Conservation (phyloP, 2,329 filamentous ascomycete species). For the Zymoseptoria passerinii region DNA sequence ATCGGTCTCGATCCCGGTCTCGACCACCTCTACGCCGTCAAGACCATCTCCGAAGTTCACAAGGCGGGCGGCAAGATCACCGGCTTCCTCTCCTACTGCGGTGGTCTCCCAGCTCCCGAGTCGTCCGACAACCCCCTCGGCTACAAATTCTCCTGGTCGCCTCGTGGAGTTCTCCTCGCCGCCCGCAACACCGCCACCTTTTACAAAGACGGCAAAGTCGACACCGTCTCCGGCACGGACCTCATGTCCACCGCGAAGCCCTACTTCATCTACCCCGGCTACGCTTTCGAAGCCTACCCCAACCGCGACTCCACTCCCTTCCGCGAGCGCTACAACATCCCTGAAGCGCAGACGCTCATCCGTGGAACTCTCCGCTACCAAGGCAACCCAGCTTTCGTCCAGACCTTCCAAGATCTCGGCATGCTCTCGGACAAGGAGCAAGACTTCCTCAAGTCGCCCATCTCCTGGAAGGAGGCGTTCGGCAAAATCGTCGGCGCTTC, state of each 20-base stretch:
- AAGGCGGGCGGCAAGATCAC: slow-evolving; percentile 74
- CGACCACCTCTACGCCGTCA: slow-evolving; percentile 72
- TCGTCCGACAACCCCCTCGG: slow-evolving; percentile 80
- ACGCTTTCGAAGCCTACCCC: slow-evolving; percentile 82
- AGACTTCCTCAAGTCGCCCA: slow-evolving; percentile 53
- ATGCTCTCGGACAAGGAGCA: slow-evolving; percentile 69
- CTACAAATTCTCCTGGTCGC: slow-evolving; percentile 77
- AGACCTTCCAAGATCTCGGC: slow-evolving; percentile 77
- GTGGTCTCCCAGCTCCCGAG: slow-evolving; percentile 61
- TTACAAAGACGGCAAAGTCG: slow-evolving; percentile 69
- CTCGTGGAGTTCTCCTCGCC: slow-evolving; percentile 78
- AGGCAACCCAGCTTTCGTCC: slow-evolving; percentile 87
- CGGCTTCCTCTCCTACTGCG: slow-evolving; percentile 77
- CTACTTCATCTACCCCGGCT: slow-evolving; percentile 84
- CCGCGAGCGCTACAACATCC: slow-evolving; percentile 82
- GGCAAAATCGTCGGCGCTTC: slow-evolving; percentile 64
- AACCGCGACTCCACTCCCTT: slow-evolving; percentile 87
- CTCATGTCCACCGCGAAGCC: slow-evolving; percentile 83
- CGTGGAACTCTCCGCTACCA: slow-evolving; percentile 77
- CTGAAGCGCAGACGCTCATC: slow-evolving; percentile 81
- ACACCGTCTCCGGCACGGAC: slow-evolving; percentile 36
- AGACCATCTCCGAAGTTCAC: slow-evolving; percentile 85
- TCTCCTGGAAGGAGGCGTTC: slow-evolving; percentile 78
- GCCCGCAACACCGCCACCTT: slow-evolving; percentile 77
- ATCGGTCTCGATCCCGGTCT: slow-evolving; percentile 70